Percentiles rank a stretch among this genome's conserved stretches.
Evolutionary conservation across 768 basidiomycete genomes (phyloP).

Genomic region (Phaeotremella fagi): DNA sequence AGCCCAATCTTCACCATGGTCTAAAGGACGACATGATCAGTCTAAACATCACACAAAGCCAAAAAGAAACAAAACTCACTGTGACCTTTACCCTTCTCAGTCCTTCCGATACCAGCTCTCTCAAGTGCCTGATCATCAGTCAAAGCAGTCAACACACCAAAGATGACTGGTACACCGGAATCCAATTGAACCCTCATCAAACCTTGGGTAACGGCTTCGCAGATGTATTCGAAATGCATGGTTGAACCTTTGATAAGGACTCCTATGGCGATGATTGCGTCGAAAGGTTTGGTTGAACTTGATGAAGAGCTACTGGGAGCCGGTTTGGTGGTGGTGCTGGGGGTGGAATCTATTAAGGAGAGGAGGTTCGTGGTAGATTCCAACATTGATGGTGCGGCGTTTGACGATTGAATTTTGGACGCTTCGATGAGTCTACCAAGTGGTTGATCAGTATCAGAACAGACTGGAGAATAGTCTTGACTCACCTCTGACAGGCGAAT

Average conservation of each 20-base stretch:
- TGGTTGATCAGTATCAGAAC: neutral
- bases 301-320: slow-evolving; percentile 48
- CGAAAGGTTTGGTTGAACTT: slow-evolving; percentile 59
- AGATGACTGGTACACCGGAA: slow-evolving; percentile 87
- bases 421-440: slow-evolving; percentile 75
- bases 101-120: slow-evolving; percentile 76
- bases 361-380: slow-evolving; percentile 54
- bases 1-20: slow-evolving; percentile 97
- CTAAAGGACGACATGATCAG: slow-evolving; percentile 10
- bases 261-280: slow-evolving; percentile 94
- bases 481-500: slow-evolving; percentile 73
- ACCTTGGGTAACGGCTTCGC: slow-evolving; percentile 84
- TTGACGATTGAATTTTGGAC: slow-evolving; percentile 72
- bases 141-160: slow-evolving; percentile 89
- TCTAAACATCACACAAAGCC: neutral
- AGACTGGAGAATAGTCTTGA: slow-evolving; percentile 6
- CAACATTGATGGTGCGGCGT: slow-evolving; percentile 74
- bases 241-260: slow-evolving; percentile 96
- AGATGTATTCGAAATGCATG: slow-evolving; percentile 99
- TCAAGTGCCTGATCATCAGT: slow-evolving; percentile 92
- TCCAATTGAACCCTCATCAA: slow-evolving; percentile 94
- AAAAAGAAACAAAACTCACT: slow-evolving; percentile 53
- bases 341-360: slow-evolving; percentile 53
- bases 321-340: slow-evolving; percentile 55
- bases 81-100: slow-evolving; percentile 63